Conservation (phyloP, 352 stramenopile genomes). For the Pilasporangium apinafurcum region DNA sequence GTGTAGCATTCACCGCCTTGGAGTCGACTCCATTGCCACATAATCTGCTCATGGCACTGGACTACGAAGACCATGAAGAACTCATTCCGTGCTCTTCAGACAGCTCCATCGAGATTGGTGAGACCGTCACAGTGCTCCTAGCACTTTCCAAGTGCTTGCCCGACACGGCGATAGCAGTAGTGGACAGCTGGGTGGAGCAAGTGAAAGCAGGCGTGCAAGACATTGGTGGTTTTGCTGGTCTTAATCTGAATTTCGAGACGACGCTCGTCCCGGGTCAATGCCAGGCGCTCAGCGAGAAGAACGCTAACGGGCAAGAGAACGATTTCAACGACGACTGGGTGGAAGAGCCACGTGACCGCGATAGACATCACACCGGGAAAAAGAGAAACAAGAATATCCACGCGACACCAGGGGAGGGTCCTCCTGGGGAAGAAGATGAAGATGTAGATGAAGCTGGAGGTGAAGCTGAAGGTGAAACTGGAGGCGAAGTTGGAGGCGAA, state of each 20-base stretch:
- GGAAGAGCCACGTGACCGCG: too few species aligned
- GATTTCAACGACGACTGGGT: constrained; percentile 10
- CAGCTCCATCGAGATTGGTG: constrained; percentile 5
- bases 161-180: constrained; percentile 19
- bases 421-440: too few species aligned
- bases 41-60: constrained; percentile 8
- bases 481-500: too few species aligned
- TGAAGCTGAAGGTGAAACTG: too few species aligned
- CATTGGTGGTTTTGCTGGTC: constrained; percentile 2
- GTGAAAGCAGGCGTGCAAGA: constrained; percentile 5
- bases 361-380: too few species aligned
- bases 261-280: constrained; percentile 27
- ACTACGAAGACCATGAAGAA: constrained; percentile 4
- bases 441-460: too few species aligned
- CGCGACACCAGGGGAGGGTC: too few species aligned
- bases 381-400: too few species aligned
- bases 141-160: constrained; percentile 62
- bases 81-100: constrained; percentile 1
- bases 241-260: too few species aligned
- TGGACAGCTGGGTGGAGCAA: constrained; percentile 38
- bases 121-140: constrained; percentile 32
- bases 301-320: constrained; percentile 9
- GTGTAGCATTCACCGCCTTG: constrained; percentile 14
- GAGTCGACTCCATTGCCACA: constrained; percentile 3
- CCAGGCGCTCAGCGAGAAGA: constrained; percentile 18